These are phyloP conservation scores for Linum trigynum DNA, from an alignment of 345 rosid genomes.

Conservation along the genomic window DNA sequence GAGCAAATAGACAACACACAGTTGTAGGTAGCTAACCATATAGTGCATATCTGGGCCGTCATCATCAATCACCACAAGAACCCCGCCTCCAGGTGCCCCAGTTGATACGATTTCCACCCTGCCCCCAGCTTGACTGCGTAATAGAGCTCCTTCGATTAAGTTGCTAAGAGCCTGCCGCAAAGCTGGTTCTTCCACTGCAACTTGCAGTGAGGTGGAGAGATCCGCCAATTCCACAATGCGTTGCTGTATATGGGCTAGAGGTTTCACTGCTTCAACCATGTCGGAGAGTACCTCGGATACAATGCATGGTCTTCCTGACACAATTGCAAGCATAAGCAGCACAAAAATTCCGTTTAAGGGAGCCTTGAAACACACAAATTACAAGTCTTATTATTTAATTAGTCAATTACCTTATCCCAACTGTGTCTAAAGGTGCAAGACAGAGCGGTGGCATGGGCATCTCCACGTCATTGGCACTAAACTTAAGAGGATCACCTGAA, in stretches of 20 bases:
- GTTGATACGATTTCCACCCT: constrained; percentile 58
- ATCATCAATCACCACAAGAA: constrained; percentile 70
- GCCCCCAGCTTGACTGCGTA: constrained; percentile 78
- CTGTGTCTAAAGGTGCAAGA: constrained; percentile 47
- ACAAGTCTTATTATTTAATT: neutral
- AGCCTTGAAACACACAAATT: constrained; percentile 5
- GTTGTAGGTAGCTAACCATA: constrained; percentile 39
- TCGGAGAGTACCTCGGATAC: constrained; percentile 66
- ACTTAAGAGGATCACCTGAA: constrained; percentile 25
- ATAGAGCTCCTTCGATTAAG: constrained; percentile 86
- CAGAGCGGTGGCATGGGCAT: constrained; percentile 90
- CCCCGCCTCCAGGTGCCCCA: constrained; percentile 80
- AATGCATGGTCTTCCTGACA: constrained; percentile 94
- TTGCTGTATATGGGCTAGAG: constrained; percentile 71
- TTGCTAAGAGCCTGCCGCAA: constrained; percentile 88
- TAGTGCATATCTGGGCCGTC: constrained; percentile 96
- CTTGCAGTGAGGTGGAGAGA: constrained; percentile 47
- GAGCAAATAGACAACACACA: too few relatives aligned
- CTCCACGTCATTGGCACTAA: constrained; percentile 50
- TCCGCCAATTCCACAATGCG: constrained; percentile 52
- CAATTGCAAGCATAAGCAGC: constrained; percentile 36
- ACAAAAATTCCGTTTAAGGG: neutral
- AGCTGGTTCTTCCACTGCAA: constrained; percentile 78
- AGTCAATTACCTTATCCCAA: constrained; percentile 52
- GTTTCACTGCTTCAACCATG: constrained; percentile 68